Evolutionary conservation across 129 eudicot genomes (phyloP), one percentile per base, ranked within the genome.

Genomic region (Smallanthus sonchifolius): DNA sequence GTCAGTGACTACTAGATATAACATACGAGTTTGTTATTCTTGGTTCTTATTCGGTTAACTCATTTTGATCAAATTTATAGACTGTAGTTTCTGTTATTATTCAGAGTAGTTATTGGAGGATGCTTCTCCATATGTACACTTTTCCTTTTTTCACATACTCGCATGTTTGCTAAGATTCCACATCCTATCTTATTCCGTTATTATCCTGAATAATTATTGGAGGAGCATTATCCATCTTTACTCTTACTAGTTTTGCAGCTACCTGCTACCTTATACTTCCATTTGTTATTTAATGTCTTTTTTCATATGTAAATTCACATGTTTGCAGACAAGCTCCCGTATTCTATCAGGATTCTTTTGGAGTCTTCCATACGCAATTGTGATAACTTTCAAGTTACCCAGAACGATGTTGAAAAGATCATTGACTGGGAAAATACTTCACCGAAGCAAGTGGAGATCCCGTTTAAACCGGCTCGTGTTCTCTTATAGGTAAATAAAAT

Each of bases 391-490:
- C 99, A 95, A 91, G 99, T 95, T 47, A 95, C 85, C 5, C 84
- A 81, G 82, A 74, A 79, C 16, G 99, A 95, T 86, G 99, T 95
- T 54, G 97, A 95, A 86, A 95, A 95, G 86, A 95, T 95, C 72
- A 88, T 95, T 36, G 99, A 95, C 75, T 95, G 99, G 99, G 97
- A 95, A 85, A 95, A 81, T 34, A 72, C 96, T 66, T 74, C 99
- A 24, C 97, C 99, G 6, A 95, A 95, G 83, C 96, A 81, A 83
- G 99, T 95, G 80, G 99, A 95, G 88, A 95, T 95, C 72, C 97
- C 99, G 44, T 95, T 95, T 66, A 95, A 95, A 86, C 99, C 99
- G 82, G 99, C 99, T 13, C 99, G 99, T 74, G 99, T 95, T 44
- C 90, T 95, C 56, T 77, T 95, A 49, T 97, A 95, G 97, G 99